Base-by-base conservation (phyloP, 305 asterid species). In the Salvia sclarea region DNA sequence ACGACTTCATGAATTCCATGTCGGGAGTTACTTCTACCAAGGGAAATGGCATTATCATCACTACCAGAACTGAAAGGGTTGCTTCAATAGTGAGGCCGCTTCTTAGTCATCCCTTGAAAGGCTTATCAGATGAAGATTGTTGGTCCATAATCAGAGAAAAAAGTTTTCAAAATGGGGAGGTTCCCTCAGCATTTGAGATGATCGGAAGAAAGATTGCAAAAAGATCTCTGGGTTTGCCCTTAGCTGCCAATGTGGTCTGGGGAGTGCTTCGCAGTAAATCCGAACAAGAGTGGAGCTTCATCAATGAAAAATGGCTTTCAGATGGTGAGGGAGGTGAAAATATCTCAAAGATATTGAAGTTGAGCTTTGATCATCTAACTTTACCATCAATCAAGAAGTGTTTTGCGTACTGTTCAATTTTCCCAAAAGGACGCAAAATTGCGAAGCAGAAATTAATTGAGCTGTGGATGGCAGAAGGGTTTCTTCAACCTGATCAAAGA, bases 401-500 rank as follows among this genome's bases (percentile, higher is more conserved):
- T 21, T 77, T 80, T 28, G 82, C 82, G 6, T 80, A 67, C 14
- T 77, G 78, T 38, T 79, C 82, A 0, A 49, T 82, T n/a, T 80
- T 75, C 17, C 43, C 45, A 0, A 72, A 65, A 31, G 82, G 80
- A 22, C 3, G 0, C 6, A 0, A 1, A 3, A 65, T 80, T 0
- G 13, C 1, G 4, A 68, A 20, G 70, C 63, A 76, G 21, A 1
- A 50, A 5, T 2, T 83, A 17, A 55, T 83, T 18, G 66, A 75
- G 21, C 56, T 64, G 5, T 81, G 85, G 83, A 81, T 78, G 81
- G 80, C 71, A 8, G 76, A 69, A 38, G 82, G 77, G 0, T 65
- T 65, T 38, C 72, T 78, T 18, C 43, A 65, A 41, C 4, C 6
- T 12, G 53, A 20, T 0, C 10, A 8, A 0, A 61, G 30, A 13